Conservation (phyloP, 2,329 filamentous ascomycete species). For the Nannizzia gypsea region DNA sequence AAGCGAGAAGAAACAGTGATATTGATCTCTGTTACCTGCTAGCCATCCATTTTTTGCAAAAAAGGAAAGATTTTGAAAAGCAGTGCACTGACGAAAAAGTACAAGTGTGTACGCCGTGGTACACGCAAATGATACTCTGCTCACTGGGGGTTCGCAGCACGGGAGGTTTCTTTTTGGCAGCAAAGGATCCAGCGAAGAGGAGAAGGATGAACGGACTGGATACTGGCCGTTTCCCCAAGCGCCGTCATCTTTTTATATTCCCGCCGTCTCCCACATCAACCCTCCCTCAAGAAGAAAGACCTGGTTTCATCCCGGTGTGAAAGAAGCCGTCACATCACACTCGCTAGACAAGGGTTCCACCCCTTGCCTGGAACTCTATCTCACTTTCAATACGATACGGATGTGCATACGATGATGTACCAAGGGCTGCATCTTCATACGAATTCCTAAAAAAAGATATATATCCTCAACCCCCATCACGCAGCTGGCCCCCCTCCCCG, state of each 20-base stretch:
- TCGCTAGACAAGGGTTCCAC: conserved; percentile 3
- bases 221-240: not conserved
- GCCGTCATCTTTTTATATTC: conserved; percentile 3
- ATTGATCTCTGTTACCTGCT: not conserved
- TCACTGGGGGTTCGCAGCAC: not conserved
- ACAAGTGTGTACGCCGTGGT: not conserved
- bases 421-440: conserved; percentile 1
- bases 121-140: not conserved
- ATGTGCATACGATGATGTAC: conserved; percentile 1
- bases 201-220: not conserved
- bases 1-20: not conserved
- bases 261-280: not conserved
- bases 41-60: not conserved
- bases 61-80: not conserved
- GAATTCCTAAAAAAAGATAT: conserved; percentile 7
- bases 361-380: not conserved
- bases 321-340: conserved; percentile 4
- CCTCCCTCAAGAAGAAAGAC: not conserved
- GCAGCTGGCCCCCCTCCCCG: conserved; percentile 5
- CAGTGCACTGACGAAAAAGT: not conserved
- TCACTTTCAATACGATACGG: conserved; percentile 4
- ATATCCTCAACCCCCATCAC: conserved; percentile 4
- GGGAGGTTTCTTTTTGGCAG: not conserved
- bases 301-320: conserved; percentile 3
- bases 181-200: not conserved